A percentile compares a stretch with the other conserved stretches of the same genome.
Conservation (phyloP, 2,329 filamentous ascomycete species). For the Didymella segeticola region DNA sequence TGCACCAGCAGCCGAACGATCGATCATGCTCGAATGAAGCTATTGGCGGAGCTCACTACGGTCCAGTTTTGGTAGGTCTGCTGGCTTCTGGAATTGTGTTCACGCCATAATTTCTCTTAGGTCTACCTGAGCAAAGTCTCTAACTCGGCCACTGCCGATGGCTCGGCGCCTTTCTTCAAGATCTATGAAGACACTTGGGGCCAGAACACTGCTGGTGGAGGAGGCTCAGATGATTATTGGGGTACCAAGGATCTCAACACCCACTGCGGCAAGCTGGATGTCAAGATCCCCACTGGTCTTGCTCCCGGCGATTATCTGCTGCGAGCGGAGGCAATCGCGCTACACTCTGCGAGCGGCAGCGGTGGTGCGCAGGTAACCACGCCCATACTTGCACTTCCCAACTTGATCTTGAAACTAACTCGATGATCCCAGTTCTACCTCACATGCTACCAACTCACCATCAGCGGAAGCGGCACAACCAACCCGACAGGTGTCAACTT, state of each 20-base stretch:
- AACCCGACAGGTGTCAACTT: conserved; percentile 55
- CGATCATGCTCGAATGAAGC: conserved; percentile 54
- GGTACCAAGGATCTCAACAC: conserved; percentile 56
- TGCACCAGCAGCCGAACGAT: conserved; percentile 61
- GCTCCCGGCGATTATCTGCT: conserved; percentile 61
- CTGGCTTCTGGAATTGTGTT: neutral
- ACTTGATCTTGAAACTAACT: neutral
- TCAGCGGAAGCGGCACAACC: conserved; percentile 62
- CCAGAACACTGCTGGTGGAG: conserved; percentile 49
- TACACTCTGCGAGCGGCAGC: conserved; percentile 58
- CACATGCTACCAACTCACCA: conserved; percentile 64
- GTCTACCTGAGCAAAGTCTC: conserved; percentile 55
- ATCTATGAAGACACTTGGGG: conserved; percentile 62
- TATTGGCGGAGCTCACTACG: conserved; percentile 48
- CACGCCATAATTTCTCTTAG: neutral
- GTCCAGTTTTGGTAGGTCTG: conserved; percentile 58
- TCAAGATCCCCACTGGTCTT: conserved; percentile 61
- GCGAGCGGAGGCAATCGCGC: conserved; percentile 64
- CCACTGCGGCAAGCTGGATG: conserved; percentile 56
- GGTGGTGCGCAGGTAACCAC: conserved; percentile 46
- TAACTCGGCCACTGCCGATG: conserved; percentile 57
- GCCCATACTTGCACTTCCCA: neutral
- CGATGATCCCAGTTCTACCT: conserved; percentile 50
- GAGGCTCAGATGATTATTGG: conserved; percentile 57
- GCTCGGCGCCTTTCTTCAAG: conserved; percentile 63